Evolutionary conservation across 345 rosid genomes (phyloP).

Genomic region (Trapa incisa): DNA sequence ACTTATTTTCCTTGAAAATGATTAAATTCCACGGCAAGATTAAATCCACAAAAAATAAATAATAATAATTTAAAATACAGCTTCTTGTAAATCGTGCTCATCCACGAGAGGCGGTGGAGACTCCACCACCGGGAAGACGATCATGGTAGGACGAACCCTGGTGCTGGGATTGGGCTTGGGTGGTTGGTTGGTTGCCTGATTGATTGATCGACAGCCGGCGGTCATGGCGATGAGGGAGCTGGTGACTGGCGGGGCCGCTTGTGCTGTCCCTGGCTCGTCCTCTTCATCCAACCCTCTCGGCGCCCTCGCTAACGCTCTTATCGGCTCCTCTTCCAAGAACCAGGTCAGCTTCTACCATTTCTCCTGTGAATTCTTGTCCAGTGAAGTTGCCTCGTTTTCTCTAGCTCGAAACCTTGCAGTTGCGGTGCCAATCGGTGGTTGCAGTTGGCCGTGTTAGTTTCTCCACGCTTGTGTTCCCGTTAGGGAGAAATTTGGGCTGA

Average conservation of each 20-base stretch:
- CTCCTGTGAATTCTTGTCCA: not conserved
- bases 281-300: constrained; percentile 88
- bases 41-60: no score
- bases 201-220: not conserved
- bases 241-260: constrained; percentile 89
- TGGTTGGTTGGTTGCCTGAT: no score
- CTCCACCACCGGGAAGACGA: not conserved
- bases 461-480: not conserved
- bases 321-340: constrained; percentile 83
- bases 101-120: not conserved
- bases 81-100: not conserved
- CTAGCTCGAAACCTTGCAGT: not conserved
- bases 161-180: not conserved
- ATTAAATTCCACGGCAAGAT: no score
- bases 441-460: not conserved
- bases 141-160: not conserved
- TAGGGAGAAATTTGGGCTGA: not conserved
- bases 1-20: no score
- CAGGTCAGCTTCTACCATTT: constrained; percentile 34
- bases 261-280: constrained; percentile 88
- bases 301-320: constrained; percentile 79
- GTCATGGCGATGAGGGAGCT: constrained; percentile 94
- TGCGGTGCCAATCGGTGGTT: not conserved
- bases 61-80: no score
- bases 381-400: not conserved